Evolutionary conservation across 441 rosid genomes (phyloP), one percentile per base, ranked within the genome.

Genomic region (Jatropha podagrica): DNA sequence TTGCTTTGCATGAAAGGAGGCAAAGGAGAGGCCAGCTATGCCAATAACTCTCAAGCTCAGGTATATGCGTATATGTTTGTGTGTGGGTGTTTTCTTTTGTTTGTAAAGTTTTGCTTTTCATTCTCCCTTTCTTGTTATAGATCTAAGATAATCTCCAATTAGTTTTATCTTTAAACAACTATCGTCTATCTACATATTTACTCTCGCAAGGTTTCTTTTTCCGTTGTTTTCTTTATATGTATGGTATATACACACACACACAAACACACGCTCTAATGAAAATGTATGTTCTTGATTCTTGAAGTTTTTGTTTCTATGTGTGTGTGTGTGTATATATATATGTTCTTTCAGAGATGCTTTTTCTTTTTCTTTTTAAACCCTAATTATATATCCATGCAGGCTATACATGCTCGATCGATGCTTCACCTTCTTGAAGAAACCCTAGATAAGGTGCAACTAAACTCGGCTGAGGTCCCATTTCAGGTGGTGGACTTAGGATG

Each of bases 31-130:
- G 83, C 82, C 70, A 95, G 99, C 88, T 95, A 95, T 80, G 99
- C 96, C 79, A 92, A 85, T 67, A 95, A 95, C 89, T 91, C 98
- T 59, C 90, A 95, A 88, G 99, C 99, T 42, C 99, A 95, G 98
- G 98, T 92, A 71, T 18, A 13, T 13, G 12, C 0, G 12, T 48
- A 48, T 15, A 48, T 0, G 4, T 1, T 0, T 42, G 5, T 42
- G 46, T 48, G 4, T 48, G 52, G 52, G 15, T 48, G 32, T 32
- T 32, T 32, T 0, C 1, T 32, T 32, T 32, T 32, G 2, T 32
- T 32, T 32, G 32, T 32, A 32, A 1, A 32, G 1, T 32, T 32
- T 32, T 48, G 14, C 14, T 48, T 48, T 48, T 12, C 52, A 3
- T 48, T 48, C 52, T 48, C 52, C 52, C 3, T 48, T 48, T 48